phyloP scores from a whole-genome alignment of 257 asterid species.

The Petrea volubilis region DNA sequence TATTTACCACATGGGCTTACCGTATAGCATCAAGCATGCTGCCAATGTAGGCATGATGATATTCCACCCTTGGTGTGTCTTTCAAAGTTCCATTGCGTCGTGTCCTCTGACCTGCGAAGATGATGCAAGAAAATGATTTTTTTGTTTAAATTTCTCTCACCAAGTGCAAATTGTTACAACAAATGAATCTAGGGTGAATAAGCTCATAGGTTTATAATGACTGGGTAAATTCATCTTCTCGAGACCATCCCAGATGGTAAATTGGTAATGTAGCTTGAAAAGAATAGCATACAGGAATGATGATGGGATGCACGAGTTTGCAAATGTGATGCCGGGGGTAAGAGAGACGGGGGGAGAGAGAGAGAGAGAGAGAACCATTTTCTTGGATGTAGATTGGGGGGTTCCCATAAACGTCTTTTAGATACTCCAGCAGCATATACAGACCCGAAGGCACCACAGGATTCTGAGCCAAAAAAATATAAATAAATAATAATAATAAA shows the following conservation, averaged over 20 bases:
- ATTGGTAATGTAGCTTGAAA: too few species aligned
- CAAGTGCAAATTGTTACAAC: too few species aligned
- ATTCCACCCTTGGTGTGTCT: conserved; percentile 38
- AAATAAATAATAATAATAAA: background rate
- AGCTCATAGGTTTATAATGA: too few species aligned
- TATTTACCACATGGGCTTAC: conserved; percentile 13
- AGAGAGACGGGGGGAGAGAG: background rate
- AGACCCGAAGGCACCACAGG: conserved; percentile 31
- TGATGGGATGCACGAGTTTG: too few species aligned
- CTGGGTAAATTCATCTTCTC: too few species aligned
- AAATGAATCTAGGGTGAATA: background rate
- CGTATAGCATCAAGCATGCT: conserved; percentile 44
- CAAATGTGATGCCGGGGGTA: background rate
- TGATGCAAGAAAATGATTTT: background rate
- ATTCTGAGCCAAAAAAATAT: conserved; percentile 6
- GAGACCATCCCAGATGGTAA: too few species aligned
- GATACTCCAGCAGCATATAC: conserved; percentile 29
- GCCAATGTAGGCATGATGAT: conserved; percentile 43
- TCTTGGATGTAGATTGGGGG: conserved; percentile 50
- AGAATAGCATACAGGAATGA: too few species aligned
- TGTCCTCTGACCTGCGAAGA: conserved; percentile 27
- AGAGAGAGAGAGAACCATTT: conserved; percentile 36
- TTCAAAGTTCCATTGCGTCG: conserved; percentile 37
- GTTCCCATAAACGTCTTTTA: conserved; percentile 46
- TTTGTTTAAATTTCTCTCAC: background rate